Evolutionary conservation across 1,139 yeast species (phyloP).

Genomic region (Candida tropicalis): DNA sequence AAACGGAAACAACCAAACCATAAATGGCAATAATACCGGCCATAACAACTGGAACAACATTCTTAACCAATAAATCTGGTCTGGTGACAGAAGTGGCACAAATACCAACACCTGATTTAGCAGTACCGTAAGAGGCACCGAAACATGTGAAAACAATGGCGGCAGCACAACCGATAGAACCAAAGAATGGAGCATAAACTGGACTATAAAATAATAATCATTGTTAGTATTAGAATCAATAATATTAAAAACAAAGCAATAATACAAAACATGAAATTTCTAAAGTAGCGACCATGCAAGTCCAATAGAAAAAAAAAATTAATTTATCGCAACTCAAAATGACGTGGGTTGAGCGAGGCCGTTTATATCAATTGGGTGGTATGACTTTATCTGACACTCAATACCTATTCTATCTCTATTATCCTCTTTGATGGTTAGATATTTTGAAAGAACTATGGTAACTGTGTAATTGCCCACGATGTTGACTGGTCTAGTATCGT

Average conservation of each 20-base stretch:
- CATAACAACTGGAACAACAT: slow-evolving; percentile 96
- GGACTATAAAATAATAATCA: slow-evolving; percentile 46
- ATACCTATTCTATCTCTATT: too few relatives aligned
- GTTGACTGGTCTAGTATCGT: background rate
- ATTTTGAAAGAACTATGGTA: too few relatives aligned
- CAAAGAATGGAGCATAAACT: slow-evolving; percentile 90
- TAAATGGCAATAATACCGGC: slow-evolving; percentile 99
- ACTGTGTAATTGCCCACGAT: background rate
- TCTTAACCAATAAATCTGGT: slow-evolving; percentile 91
- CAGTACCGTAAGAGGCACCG: slow-evolving; percentile 99
- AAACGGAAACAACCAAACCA: slow-evolving; percentile 95
- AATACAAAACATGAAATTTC: slow-evolving; percentile 1
- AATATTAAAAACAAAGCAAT: too few relatives aligned
- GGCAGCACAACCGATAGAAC: slow-evolving; percentile 98
- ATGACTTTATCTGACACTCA: background rate
- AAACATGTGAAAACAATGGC: slow-evolving; percentile 98
- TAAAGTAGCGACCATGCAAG: background rate
- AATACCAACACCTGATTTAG: slow-evolving; percentile 99
- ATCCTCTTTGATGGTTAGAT: too few relatives aligned
- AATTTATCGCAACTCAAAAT: slow-evolving; percentile 1
- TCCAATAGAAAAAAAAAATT: background rate
- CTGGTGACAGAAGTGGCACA: slow-evolving; percentile 97
- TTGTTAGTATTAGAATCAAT: slow-evolving; percentile 7
- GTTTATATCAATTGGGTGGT: background rate
- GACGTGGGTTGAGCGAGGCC: background rate